Evolutionary conservation across 768 basidiomycete species (phyloP), one percentile per base, ranked within the genome.

Genomic region (Pleurotus cornucopiae): DNA sequence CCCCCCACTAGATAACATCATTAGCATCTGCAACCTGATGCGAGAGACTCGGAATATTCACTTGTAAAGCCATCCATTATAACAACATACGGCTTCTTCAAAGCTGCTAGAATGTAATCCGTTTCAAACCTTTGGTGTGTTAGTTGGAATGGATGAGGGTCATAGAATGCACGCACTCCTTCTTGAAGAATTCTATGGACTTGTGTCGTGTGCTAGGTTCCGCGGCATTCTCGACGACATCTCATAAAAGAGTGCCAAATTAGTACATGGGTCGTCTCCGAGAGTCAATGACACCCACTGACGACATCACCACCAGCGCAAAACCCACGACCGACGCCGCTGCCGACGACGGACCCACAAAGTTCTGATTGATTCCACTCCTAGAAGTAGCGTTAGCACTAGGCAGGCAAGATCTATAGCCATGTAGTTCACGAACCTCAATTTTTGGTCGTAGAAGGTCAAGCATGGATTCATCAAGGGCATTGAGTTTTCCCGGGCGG

Each of bases 221-320:
- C 9, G 74, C 67, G 9, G 83, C 81, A 57, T 84, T 65, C 54
- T 73, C 57, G 11, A 88, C 71, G 48, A 91, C 83, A 62, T 69
- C 89, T 91, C 60, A 6, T 37, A 39, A 56, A 48, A 61, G 30
- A 25, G 14, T 16, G 11, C 16, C 21, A 13, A 2, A 39, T 56
- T 12, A 30, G 49, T 53, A 12, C 16, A 53, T 39, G 21, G n/a
- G 20, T 34, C 21, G 13, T n/a, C n/a, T 11, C 3, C 5, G 23
- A 61, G n/a, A 39, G n/a, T 16, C n/a, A 41, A 59, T 55, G 45
- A 26, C 59, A 77, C 88, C 71, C 62, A 95, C 96, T 75, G 57
- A 83, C 86, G 56, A 99, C 90, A 70, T 99, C 97, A 44, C 97
- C 97, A 12, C 97, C 97, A 5, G 91, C 88, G 64, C 94, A 98